Evolutionary conservation across 352 stramenopile genomes (phyloP), one percentile per base, ranked within the genome.

Genomic region (Peronospora belbahrii): DNA sequence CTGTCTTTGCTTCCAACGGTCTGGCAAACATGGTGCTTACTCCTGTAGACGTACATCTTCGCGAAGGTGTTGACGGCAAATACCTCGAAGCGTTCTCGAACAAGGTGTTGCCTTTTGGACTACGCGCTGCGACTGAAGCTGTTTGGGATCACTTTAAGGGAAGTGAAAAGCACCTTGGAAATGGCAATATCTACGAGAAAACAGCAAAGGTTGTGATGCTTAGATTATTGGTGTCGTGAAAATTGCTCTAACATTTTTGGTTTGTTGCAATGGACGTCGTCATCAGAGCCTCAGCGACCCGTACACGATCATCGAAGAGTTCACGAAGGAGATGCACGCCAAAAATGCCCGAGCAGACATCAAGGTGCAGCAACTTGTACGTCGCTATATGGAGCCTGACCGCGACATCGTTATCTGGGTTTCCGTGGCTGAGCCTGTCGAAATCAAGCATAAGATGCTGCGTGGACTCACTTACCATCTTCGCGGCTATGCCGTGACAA

Each of bases 331-430:
- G 52, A 53, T 78, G 13, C 38, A 62, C 15, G 60, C 54, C n/a
- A 76, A 75, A 37, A 54, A 67, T 23, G 67, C 56, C 6, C 59
- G 55, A 4, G 70, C 73, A 15, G 54, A 78, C 27, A 77, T 85
- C 47, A 50, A 60, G 10, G 58, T 73, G 20, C 59, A 77, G 23
- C 70, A 85, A 35, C 50, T 81, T n/a, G 34, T 82, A 15, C 67
- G 69, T 6, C 65, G 73, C 9, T 76, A 75, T 56, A 54, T 71
- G 11, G 67, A 83, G 20, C 28, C 49, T 8, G 62, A 75, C 28
- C 70, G 68, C 20, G 62, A 76, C 6, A 56, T 85, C 20, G 63
- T 83, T 14, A 67, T 74, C 20, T 81, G 70, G 68, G 48, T 62
- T 1, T 48, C 56, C 0, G 6, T 48, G 2, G 49, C 74, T 22